Base-by-base conservation (phyloP, 805 yeast species). In the Metschnikowia baotianmanensis region DNA sequence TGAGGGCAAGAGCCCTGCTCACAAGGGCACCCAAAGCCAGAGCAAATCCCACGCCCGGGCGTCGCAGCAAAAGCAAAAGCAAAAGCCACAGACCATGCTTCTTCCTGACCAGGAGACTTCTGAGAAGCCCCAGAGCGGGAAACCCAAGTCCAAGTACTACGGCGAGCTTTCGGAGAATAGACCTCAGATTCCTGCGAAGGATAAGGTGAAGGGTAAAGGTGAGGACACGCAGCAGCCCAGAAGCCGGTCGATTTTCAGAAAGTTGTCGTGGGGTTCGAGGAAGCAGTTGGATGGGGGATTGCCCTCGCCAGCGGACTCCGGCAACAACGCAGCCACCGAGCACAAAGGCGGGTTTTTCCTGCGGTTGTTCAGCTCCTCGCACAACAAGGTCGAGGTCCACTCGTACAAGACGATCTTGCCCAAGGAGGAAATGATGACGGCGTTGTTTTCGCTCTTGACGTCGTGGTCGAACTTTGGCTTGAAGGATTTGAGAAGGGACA, bases 381-480 rank as follows among this genome's bases (percentile, higher is more conserved):
- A 51, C 16, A 51, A 57, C 23, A 52, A 50, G 18, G 31, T 42
- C 9, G 71, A 65, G 20, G 61, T 67, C 21, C 62, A 53, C 36
- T 54, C 67, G 29, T 66, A 57, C 56, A 46, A 58, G 23, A 67
- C 74, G 13, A 65, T 72, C 20, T 57, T 77, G 36, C 67, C 74
- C 9, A 65, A 66, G 43, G 73, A 66, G 20, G 87, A 83, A 56
- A 72, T 83, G 72, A 74, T 76, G 45, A 77, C 78, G 31, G 87
- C 88, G 3, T 63, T 84, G 51, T 73, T 67, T 56, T 77, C 84
- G 31, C 70, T 84, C 40, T 64, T 84, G 48, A 67, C 61, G 32
- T 78, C 83, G 13, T 84, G 93, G 93, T 73, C 78, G 11, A 78
- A 75, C 45, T 83, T 83, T 52, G 91, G 93, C 7, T 62, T 84